phyloP scores from a whole-genome alignment of 169 alveolate genomes.

The Prorocentrum cordatum region DNA sequence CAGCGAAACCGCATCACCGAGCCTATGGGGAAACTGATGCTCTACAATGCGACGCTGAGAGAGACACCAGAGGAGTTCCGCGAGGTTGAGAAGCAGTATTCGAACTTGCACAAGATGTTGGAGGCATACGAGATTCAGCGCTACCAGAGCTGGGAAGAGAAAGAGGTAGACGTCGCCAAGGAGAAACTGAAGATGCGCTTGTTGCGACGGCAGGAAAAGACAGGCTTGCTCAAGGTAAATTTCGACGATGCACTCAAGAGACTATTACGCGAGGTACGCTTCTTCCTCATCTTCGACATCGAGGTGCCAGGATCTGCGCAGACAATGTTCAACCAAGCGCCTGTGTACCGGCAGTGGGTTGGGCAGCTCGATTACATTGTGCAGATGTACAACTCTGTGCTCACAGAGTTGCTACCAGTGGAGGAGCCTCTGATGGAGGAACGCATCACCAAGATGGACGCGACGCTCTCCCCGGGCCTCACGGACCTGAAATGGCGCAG shows the following conservation, averaged over 20 bases:
- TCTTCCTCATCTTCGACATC: slow-evolving; percentile 80
- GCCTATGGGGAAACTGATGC: slow-evolving; percentile 84
- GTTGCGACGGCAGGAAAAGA: slow-evolving; percentile 79
- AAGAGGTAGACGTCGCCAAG: slow-evolving; percentile 80
- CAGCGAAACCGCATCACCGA: slow-evolving; percentile 83
- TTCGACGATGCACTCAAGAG: slow-evolving; percentile 86
- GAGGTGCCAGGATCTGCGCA: slow-evolving; percentile 85
- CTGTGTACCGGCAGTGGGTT: slow-evolving; percentile 82
- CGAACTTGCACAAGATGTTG: slow-evolving; percentile 79
- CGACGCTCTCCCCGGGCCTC: slow-evolving; percentile 82
- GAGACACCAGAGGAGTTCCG: slow-evolving; percentile 85
- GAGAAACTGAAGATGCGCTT: slow-evolving; percentile 81
- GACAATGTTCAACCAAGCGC: slow-evolving; percentile 79
- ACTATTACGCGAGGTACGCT: slow-evolving; percentile 86
- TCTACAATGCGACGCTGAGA: slow-evolving; percentile 77
- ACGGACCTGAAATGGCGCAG: slow-evolving; percentile 84
- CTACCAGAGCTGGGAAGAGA: slow-evolving; percentile 82
- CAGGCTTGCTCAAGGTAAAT: slow-evolving; percentile 81
- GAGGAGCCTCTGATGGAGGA: slow-evolving; percentile 88
- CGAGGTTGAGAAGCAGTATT: slow-evolving; percentile 82
- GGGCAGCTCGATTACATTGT: slow-evolving; percentile 84
- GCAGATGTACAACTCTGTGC: slow-evolving; percentile 83
- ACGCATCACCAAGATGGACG: slow-evolving; percentile 82
- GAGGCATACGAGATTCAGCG: slow-evolving; percentile 82
- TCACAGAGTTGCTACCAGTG: slow-evolving; percentile 84